Evolutionary conservation across 1,284 basidiomycete species (phyloP), one percentile per base, ranked within the genome.

Genomic region (Cutaneotrichosporon mucoides): DNA sequence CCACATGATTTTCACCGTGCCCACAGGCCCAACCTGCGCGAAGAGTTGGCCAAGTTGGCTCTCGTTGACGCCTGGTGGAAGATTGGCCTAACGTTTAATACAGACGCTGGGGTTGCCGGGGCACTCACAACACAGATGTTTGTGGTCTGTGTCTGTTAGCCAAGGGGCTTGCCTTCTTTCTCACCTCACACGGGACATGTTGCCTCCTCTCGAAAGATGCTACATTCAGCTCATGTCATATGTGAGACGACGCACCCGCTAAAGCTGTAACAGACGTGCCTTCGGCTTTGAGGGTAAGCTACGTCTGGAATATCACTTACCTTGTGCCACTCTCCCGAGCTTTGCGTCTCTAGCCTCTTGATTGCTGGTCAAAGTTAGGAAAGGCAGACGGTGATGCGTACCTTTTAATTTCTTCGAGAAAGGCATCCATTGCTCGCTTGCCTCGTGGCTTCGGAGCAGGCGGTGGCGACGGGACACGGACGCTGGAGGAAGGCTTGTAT

Each of bases 371-470:
- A 24, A 24, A 24, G 24, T 24, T 24, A 24, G 24, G 24, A 24
- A 24, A 24, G 24, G 24, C 24, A 24, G 24, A 24, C 24, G 24
- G 24, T 24, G 35, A 42, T 7, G 53, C 79, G n/a, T 47, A 89
- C 92, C 84, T 84, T 78, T 96, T 97, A 63, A 96, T 90, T 77
- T 95, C 92, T 69, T 94, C 90, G 49, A 96, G 80, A 73, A 96
- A 97, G 3, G 86, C 79, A 75, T 95, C 92, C 90, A 96, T 96
- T 0, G 89, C 90, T 49, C 92, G 85, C 74, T 91, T 93, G 6
- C 93, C 93, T 73, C 89, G 92, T 0, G 88, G 86, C 69, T 84
- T 88, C 0, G 85, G 82, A 3, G 82, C 72, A 3, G 86, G 84
- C 34, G 88, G 86, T 1, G 84, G 52, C 4, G 61, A 63, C 0